Conservation (phyloP, 257 asterid species). For the Capsicum chinense region DNA sequence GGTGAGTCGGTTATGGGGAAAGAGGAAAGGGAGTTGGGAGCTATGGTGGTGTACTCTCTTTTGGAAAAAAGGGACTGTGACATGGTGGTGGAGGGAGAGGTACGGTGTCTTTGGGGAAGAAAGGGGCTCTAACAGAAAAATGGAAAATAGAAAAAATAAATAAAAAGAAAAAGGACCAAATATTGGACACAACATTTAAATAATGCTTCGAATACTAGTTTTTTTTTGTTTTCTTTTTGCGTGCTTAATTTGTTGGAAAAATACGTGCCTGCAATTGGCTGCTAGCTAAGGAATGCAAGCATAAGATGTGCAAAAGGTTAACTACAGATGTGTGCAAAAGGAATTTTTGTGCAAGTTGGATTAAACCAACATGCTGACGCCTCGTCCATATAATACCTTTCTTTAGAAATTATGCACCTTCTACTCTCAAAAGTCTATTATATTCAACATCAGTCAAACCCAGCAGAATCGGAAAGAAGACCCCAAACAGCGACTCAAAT, state of each 20-base stretch:
- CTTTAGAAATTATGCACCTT: not conserved
- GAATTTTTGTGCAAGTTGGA: not conserved
- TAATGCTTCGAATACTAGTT: not conserved
- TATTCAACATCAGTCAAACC: not conserved
- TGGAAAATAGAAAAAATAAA: not conserved
- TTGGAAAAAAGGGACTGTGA: not conserved
- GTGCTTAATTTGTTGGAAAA: not conserved
- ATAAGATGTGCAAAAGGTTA: not conserved
- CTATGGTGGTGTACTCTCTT: not conserved
- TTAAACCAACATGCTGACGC: not conserved
- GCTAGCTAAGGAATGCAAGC: not conserved
- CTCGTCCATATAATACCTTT: not conserved
- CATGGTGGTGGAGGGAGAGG: not conserved
- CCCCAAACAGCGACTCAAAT: not conserved
- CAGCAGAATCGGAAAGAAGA: not conserved
- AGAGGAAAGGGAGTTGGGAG: slow-evolving; percentile 18
- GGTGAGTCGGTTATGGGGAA: not conserved
- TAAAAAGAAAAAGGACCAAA: not conserved
- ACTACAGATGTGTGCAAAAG: not conserved
- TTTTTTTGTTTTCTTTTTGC: too few species aligned
- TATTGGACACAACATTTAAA: not conserved
- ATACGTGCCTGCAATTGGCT: too few species aligned
- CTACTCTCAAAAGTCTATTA: not conserved
- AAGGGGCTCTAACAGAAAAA: not conserved
- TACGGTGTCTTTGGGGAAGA: not conserved